A percentile compares a stretch with the other conserved stretches of the same genome.
phyloP scores from a whole-genome alignment of 2,329 filamentous ascomycete genomes.

The Boeremia exigua region DNA sequence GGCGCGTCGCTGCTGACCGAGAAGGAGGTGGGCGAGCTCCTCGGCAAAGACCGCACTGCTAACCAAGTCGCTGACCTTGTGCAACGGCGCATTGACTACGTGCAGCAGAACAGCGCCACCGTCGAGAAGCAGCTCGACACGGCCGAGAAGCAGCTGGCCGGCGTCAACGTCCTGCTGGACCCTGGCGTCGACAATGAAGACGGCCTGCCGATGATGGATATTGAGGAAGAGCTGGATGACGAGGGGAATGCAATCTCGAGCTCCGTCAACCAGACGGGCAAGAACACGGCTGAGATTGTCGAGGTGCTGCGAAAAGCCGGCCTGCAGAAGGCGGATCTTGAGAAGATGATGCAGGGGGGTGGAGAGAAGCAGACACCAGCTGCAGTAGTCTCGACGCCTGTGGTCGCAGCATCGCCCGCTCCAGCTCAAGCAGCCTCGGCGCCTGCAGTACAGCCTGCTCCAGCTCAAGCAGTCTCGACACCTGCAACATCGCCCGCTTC shows the following conservation, averaged over 20 bases:
- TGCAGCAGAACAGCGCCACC: conserved; percentile 77
- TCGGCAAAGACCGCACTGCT: conserved; percentile 60
- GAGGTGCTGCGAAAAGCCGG: conserved; percentile 81
- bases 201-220: conserved; percentile 83
- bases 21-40: conserved; percentile 63
- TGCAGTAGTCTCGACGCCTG: background rate
- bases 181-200: conserved; percentile 70
- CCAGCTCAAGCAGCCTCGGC: background rate
- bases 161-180: conserved; percentile 60
- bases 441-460: background rate
- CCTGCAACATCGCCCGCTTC: background rate
- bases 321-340: conserved; percentile 50
- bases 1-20: conserved; percentile 69
- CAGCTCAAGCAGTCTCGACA: background rate
- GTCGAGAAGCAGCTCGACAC: conserved; percentile 74
- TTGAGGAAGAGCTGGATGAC: conserved; percentile 90
- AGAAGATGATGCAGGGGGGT: conserved; percentile 22
- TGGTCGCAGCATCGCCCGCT: background rate
- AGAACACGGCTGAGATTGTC: conserved; percentile 69
- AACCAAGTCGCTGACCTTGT: conserved; percentile 72
- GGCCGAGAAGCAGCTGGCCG: conserved; percentile 73
- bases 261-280: conserved; percentile 63
- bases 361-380: background rate
- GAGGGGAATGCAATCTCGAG: conserved; percentile 79
- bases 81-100: conserved; percentile 83